Conservation (phyloP, 345 rosid species). For the Ricinus communis region DNA sequence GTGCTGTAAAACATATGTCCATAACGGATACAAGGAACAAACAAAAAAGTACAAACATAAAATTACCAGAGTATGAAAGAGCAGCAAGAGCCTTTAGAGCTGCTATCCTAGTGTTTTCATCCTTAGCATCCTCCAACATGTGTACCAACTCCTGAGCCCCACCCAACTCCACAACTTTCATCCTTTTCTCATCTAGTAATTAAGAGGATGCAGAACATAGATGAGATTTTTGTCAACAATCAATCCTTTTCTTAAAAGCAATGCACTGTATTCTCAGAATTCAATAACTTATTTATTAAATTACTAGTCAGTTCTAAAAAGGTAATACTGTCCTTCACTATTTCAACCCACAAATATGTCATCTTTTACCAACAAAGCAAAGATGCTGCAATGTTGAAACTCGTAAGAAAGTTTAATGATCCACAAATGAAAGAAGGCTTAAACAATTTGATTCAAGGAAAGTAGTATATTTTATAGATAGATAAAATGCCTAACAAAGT, state of each 20-base stretch:
- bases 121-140: slow-evolving; percentile 77
- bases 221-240: neutral
- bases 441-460: neutral
- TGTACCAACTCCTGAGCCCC: slow-evolving; percentile 76
- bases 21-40: neutral
- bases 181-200: slow-evolving; percentile 72
- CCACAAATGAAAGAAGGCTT: too few species aligned
- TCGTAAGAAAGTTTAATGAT: too few species aligned
- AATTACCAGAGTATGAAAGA: slow-evolving; percentile 60
- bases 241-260: neutral
- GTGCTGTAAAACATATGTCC: too few species aligned
- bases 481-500: too few species aligned
- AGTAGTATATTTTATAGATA: too few species aligned
- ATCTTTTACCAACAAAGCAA: neutral
- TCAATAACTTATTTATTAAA: neutral
- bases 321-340: neutral
- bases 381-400: too few species aligned
- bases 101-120: slow-evolving; percentile 74
- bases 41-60: neutral
- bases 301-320: neutral
- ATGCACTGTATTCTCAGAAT: neutral
- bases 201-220: slow-evolving; percentile 6
- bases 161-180: slow-evolving; percentile 85
- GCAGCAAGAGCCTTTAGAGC: slow-evolving; percentile 80
- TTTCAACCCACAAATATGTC: neutral